Percentiles rank a stretch among this genome's conserved stretches.
Conservation (phyloP, 306 rosid species). For the Lathyrus aphaca region DNA sequence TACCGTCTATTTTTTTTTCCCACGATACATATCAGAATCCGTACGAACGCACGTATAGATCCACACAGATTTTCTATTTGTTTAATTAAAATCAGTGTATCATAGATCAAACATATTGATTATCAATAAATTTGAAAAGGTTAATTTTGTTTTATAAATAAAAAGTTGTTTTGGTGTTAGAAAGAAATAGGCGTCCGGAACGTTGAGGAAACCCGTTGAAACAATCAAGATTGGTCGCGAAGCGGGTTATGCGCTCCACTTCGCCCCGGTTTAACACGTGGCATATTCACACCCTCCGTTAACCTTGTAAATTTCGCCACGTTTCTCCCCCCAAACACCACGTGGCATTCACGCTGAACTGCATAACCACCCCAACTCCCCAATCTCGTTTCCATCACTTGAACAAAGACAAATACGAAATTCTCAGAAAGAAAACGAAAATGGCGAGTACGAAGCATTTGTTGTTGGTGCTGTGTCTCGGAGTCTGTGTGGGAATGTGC, state of each 20-base stretch:
- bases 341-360: background rate
- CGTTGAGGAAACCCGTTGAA: background rate
- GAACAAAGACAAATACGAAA: background rate
- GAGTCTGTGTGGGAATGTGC: slow-evolving; percentile 40
- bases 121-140: too few species aligned
- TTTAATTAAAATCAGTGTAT: too few species aligned
- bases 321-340: background rate
- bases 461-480: slow-evolving; percentile 37
- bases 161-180: background rate
- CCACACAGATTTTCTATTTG: too few species aligned
- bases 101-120: too few species aligned
- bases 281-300: background rate
- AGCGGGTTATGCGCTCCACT: background rate
- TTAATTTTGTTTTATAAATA: too few species aligned
- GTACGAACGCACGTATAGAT: too few species aligned
- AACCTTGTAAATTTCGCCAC: background rate
- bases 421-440: background rate
- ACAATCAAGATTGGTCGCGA: slow-evolving; percentile 9
- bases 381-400: background rate
- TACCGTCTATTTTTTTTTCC: too few species aligned
- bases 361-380: too few species aligned
- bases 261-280: background rate
- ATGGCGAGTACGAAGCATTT: slow-evolving; percentile 42
- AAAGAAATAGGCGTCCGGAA: background rate
- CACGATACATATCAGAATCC: too few species aligned